Evolutionary conservation across 495 filamentous ascomycete species (phyloP).

Genomic region (Aspergillus taichungensis): DNA sequence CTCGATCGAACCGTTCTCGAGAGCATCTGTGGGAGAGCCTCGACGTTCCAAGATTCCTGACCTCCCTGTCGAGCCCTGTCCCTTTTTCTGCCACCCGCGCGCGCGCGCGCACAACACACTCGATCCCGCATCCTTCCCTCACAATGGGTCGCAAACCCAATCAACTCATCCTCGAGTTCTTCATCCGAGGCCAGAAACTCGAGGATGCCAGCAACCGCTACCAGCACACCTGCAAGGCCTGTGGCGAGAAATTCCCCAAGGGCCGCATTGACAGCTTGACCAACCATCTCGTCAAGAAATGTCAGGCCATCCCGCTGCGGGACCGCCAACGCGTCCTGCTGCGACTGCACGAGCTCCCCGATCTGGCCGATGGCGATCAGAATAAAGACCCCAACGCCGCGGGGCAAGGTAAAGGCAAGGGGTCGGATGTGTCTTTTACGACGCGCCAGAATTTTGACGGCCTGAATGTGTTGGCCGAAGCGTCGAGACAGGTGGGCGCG

Average conservation of each 20-base stretch:
- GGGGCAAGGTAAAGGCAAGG: constrained; percentile 31
- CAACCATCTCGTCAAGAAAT: constrained; percentile 72
- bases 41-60: neutral
- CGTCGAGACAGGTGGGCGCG: constrained; percentile 59
- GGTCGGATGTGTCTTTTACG: constrained; percentile 30
- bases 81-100: constrained; percentile 10
- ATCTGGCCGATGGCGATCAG: constrained; percentile 27
- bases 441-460: constrained; percentile 58
- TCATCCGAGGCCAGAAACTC: constrained; percentile 71
- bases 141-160: constrained; percentile 76
- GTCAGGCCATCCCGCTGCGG: constrained; percentile 58
- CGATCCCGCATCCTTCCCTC: neutral
- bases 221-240: constrained; percentile 76
- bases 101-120: constrained; percentile 2
- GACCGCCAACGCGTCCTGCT: constrained; percentile 59
- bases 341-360: constrained; percentile 44
- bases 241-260: constrained; percentile 76
- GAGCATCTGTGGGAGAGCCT: neutral
- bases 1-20: no score
- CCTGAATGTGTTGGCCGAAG: constrained; percentile 73
- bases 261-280: constrained; percentile 73
- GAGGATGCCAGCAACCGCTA: constrained; percentile 82
- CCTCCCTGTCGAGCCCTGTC: neutral
- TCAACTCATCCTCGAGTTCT: constrained; percentile 73
- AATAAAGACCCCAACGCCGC: constrained; percentile 27